phyloP scores from a whole-genome alignment of 768 basidiomycete species.

The Serendipita sp. region DNA sequence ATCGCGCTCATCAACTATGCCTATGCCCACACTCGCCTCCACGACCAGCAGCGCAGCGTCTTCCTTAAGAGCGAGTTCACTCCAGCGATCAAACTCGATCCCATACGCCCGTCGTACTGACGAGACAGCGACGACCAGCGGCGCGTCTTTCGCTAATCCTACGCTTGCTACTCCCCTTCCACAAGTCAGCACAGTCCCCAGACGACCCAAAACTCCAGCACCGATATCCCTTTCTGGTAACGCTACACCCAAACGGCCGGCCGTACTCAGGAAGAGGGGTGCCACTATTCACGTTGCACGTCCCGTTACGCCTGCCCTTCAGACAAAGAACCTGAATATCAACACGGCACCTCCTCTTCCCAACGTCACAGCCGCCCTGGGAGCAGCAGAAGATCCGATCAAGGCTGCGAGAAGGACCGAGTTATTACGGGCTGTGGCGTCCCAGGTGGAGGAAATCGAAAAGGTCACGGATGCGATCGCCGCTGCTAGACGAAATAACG shows the following conservation, averaged over 20 bases:
- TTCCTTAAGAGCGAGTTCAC: not conserved
- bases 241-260: not conserved
- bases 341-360: not conserved
- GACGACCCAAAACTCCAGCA: not conserved
- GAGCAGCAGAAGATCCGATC: not conserved
- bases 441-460: not conserved
- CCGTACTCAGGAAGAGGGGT: not conserved
- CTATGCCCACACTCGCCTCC: not conserved
- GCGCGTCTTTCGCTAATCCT: not conserved
- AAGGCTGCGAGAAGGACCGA: not conserved
- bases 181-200: not conserved
- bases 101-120: not conserved
- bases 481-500: not conserved
- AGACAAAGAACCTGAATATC: not conserved
- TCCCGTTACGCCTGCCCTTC: not conserved
- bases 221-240: not conserved
- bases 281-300: not conserved
- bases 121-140: not conserved
- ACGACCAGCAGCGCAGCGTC: not conserved
- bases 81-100: constrained; percentile 4
- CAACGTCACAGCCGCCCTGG: not conserved
- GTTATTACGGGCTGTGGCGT: not conserved
- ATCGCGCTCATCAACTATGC: not conserved
- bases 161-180: not conserved
- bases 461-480: not conserved